These are phyloP conservation scores for Quercus glauca DNA, from an alignment of 306 rosid species.

Conservation along the genomic window DNA sequence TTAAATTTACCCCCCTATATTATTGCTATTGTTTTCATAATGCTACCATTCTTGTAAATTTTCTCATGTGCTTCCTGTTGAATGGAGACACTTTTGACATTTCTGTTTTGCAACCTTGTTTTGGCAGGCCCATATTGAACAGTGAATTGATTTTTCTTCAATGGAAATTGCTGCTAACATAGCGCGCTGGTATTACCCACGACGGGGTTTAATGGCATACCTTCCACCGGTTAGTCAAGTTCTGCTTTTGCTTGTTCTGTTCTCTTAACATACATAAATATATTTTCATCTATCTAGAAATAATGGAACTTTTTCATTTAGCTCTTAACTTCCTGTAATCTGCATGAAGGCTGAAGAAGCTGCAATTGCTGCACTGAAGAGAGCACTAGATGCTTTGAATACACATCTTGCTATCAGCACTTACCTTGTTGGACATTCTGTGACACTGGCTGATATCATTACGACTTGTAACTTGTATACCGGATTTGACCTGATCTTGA, in stretches of 20 bases:
- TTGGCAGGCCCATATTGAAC: slow-evolving; percentile 69
- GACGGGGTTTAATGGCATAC: slow-evolving; percentile 35
- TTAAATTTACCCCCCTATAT: not conserved
- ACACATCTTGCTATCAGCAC: slow-evolving; percentile 66
- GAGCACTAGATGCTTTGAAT: slow-evolving; percentile 68
- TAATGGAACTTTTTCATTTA: not conserved
- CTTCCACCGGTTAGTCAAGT: slow-evolving; percentile 61
- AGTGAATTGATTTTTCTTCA: slow-evolving; percentile 80
- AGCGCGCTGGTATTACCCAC: slow-evolving; percentile 30
- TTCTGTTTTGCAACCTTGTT: not conserved
- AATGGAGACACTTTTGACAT: not conserved
- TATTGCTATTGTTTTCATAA: not conserved
- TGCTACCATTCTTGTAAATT: not conserved
- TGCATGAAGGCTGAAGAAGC: slow-evolving; percentile 73
- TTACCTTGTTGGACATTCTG: slow-evolving; percentile 73
- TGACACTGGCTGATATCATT: slow-evolving; percentile 78
- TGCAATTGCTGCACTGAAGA: slow-evolving; percentile 53
- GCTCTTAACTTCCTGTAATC: not conserved
- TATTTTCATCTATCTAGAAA: not conserved
- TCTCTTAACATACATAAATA: not conserved
- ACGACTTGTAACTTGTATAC: slow-evolving; percentile 37
- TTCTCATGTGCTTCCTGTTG: not conserved
- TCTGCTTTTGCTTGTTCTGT: not conserved
- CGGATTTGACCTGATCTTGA: slow-evolving; percentile 41
- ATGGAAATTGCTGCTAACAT: slow-evolving; percentile 61